Evolutionary conservation across 176 grass and related monocot genomes (phyloP), one percentile per base, ranked within the genome.

Genomic region (Hordeum vulgare): DNA sequence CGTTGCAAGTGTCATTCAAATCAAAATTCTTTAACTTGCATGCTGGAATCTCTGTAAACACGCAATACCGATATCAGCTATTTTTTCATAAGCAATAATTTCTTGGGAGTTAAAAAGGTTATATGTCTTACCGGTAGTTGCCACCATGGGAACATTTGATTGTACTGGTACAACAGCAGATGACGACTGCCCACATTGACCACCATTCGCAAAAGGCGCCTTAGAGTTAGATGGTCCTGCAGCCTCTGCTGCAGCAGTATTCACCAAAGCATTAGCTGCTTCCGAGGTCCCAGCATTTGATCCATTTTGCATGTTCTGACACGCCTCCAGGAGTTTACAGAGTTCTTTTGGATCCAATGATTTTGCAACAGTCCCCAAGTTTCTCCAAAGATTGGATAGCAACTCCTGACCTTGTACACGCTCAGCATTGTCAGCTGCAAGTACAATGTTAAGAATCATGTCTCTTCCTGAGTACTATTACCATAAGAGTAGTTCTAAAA

Each of bases 281-380:
- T 88, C 91, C 79, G 88, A 90, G 75, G 89, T 88, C 85, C 86
- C 93, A 61, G 85, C 80, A 44, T 88, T 88, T 62, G 83, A 86
- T 89, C 85, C 85, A 77, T 94, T 93, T 85, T 87, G 91, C 80
- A 88, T 91, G 87, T 80, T 90, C 83, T 98, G 93, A 54, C 85
- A 92, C 73, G 86, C 76, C 79, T 86, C 93, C 69, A 96, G 53
- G 15, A 99, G 89, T 61, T 87, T 90, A 84, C 83, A 92, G n/a
- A 99, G 89, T 77, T 86, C 94, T 86, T 74, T 90, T 66, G 88
- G 80, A 86, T 99, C 93, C 86, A 93, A 90, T 81, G 97, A 94
- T 47, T 91, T 90, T 62, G 97, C 89, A 86, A 94, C 74, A 66
- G 49, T 87, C 21, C 91, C 89, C 36, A 99, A 86, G 71, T 90